Conservation (phyloP, 495 filamentous ascomycete genomes). For the Penicillium cosmopolitanum region DNA sequence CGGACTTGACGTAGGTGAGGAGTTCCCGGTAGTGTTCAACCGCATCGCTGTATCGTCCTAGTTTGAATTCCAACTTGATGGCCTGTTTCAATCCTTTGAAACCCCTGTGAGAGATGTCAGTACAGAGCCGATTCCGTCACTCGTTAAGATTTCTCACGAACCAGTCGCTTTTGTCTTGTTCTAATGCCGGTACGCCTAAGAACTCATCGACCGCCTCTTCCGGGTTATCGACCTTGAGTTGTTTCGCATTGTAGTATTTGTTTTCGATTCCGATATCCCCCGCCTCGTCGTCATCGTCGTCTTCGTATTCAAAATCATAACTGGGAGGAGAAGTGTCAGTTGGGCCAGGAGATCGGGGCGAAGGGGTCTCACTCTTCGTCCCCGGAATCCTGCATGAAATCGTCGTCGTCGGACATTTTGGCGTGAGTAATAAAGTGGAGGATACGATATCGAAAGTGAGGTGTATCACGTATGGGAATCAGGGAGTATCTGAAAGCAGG, state of each 20-base stretch:
- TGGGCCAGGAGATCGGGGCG: slow-evolving; percentile 14
- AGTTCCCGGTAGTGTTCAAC: slow-evolving; percentile 95
- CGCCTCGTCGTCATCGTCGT: slow-evolving; percentile 84
- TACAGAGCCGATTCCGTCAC: background rate
- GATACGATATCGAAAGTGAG: background rate
- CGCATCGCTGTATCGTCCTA: slow-evolving; percentile 82
- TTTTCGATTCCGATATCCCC: slow-evolving; percentile 96
- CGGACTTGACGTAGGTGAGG: slow-evolving; percentile 94
- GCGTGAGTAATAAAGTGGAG: background rate
- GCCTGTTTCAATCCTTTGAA: slow-evolving; percentile 98
- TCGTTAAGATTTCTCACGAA: slow-evolving; percentile 30
- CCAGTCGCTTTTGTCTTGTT: slow-evolving; percentile 94
- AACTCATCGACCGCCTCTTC: slow-evolving; percentile 93
- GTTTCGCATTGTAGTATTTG: slow-evolving; percentile 99
- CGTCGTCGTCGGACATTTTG: slow-evolving; percentile 91
- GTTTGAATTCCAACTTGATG: slow-evolving; percentile 94
- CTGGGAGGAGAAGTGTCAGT: slow-evolving; percentile 41
- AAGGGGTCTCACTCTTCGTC: slow-evolving; percentile 67
- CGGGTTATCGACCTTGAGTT: slow-evolving; percentile 84
- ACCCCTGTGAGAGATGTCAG: slow-evolving; percentile 60
- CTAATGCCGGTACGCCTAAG: slow-evolving; percentile 78
- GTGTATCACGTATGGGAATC: background rate
- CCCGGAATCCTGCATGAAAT: slow-evolving; percentile 98
- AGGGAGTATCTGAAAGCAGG: background rate
- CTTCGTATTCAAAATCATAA: slow-evolving; percentile 97